These are phyloP conservation scores for Babesia divergens DNA, from an alignment of 169 alveolate species.

Conservation along the genomic window DNA sequence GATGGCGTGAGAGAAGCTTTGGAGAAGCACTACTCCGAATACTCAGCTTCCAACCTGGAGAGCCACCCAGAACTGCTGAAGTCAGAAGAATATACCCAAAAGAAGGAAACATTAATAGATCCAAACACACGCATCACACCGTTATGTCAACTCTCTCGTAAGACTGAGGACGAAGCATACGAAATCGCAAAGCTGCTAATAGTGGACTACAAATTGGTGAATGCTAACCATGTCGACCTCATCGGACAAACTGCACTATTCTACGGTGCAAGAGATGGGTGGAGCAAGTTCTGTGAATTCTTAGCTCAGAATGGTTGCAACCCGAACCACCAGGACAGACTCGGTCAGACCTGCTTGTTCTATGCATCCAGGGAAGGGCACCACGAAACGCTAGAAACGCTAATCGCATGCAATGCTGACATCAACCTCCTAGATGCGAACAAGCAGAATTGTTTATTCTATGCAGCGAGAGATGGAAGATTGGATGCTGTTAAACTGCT, in stretches of 20 bases:
- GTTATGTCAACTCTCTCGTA: slow-evolving; percentile 82
- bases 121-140: slow-evolving; percentile 77
- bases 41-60: slow-evolving; percentile 13
- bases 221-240: slow-evolving; percentile 79
- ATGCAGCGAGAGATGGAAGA: slow-evolving; percentile 89
- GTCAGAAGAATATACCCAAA: slow-evolving; percentile 10
- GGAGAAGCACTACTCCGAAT: slow-evolving; percentile 10
- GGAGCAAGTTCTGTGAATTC: slow-evolving; percentile 78
- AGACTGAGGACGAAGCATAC: slow-evolving; percentile 81
- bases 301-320: slow-evolving; percentile 84
- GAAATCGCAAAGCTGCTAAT: slow-evolving; percentile 79
- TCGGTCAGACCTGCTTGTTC: slow-evolving; percentile 87
- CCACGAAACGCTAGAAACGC: slow-evolving; percentile 73
- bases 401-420: slow-evolving; percentile 83
- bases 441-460: slow-evolving; percentile 87
- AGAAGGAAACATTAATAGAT: slow-evolving; percentile 46
- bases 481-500: slow-evolving; percentile 83
- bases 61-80: slow-evolving; percentile 12
- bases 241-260: slow-evolving; percentile 88
- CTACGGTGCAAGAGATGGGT: slow-evolving; percentile 93
- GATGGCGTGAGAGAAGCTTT: slow-evolving; percentile 7
- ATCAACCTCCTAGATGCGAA: slow-evolving; percentile 83
- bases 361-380: slow-evolving; percentile 93
- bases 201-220: slow-evolving; percentile 74
- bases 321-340: slow-evolving; percentile 86